Evolutionary conservation across 495 filamentous ascomycete species (phyloP), one percentile per base, ranked within the genome.

Genomic region (Friedmanniomyces simplex): DNA sequence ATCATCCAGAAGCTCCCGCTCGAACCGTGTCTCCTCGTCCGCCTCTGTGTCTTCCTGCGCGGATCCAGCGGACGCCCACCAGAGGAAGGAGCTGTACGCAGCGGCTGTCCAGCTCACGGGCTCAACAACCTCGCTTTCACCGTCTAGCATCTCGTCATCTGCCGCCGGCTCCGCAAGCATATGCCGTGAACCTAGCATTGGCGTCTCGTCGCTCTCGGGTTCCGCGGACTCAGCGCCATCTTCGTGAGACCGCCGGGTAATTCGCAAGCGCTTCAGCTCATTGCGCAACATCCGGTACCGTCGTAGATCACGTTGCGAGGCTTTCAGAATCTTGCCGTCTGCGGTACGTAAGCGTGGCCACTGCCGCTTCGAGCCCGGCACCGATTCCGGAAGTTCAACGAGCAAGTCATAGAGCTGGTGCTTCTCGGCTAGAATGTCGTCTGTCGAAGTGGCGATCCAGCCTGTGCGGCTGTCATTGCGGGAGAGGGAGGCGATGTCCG

Each of bases 371-470:
- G 26, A 30, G 20, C 36, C 24, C 41, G 28, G 67, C 54, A 1
- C 77, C 75, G 50, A 81, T 72, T 55, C 78, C 77, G 12, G 83
- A 58, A 96, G 74, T 16, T 85, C 88, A 60, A 96, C 80, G 50
- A 96, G 78, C 46, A 91, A 76, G 68, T 98, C 93, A 72, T 88
- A 98, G 20, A 97, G 83, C 18, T 83, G 76, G 26, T 81, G 76
- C 69, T 96, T 98, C 70, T 86, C 85, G 55, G 79, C 81, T 36
- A 98, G 77, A 52, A 98, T 86, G 64, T 83, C 89, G 68, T 98
- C 93, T 22, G 93, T 97, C 30, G 91, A 93, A 69, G 91, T 96
- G 0, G 93, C 93, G 46, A 95, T 80, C 91, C 90, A 97, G 4
- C 51, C 39, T 1, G 18, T 18, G 7, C 21, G 26, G 13, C 87